Conservation (phyloP, 129 eudicot species). For the Calendula officinalis region DNA sequence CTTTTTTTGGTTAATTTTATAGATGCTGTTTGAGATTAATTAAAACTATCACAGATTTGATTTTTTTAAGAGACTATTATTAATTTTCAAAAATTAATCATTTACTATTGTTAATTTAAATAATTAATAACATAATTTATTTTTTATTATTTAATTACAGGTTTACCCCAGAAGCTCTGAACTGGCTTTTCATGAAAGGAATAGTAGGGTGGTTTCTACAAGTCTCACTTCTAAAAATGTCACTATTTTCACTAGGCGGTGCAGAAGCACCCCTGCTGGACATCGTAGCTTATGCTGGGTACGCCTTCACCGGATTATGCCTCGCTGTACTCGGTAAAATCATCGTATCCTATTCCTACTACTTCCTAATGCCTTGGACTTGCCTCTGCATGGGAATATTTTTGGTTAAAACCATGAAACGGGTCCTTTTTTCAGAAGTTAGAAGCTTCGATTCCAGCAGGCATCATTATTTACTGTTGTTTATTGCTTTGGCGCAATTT, state of each 20-base stretch:
- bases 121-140: neutral
- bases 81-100: too few relatives aligned
- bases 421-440: slow-evolving; percentile 48
- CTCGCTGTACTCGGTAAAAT: slow-evolving; percentile 50
- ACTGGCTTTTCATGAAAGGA: slow-evolving; percentile 62
- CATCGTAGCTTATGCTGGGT: slow-evolving; percentile 67
- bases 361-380: slow-evolving; percentile 55
- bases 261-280: slow-evolving; percentile 73
- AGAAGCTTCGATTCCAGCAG: slow-evolving; percentile 51
- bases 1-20: too few relatives aligned
- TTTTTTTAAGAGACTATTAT: too few relatives aligned
- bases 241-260: slow-evolving; percentile 53
- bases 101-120: too few relatives aligned
- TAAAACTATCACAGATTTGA: too few relatives aligned
- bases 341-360: slow-evolving; percentile 46
- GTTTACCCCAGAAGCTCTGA: slow-evolving; percentile 65
- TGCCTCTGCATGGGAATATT: slow-evolving; percentile 56
- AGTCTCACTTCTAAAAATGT: slow-evolving; percentile 50
- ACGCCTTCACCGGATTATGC: slow-evolving; percentile 54
- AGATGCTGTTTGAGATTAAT: too few relatives aligned
- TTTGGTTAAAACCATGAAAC: slow-evolving; percentile 52
- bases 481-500: slow-evolving; percentile 54
- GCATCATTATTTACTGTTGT: slow-evolving; percentile 53
- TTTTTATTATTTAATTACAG: slow-evolving; percentile 19
- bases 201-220: slow-evolving; percentile 63